phyloP scores from a whole-genome alignment of 345 rosid species.

The Microthlaspi erraticum region DNA sequence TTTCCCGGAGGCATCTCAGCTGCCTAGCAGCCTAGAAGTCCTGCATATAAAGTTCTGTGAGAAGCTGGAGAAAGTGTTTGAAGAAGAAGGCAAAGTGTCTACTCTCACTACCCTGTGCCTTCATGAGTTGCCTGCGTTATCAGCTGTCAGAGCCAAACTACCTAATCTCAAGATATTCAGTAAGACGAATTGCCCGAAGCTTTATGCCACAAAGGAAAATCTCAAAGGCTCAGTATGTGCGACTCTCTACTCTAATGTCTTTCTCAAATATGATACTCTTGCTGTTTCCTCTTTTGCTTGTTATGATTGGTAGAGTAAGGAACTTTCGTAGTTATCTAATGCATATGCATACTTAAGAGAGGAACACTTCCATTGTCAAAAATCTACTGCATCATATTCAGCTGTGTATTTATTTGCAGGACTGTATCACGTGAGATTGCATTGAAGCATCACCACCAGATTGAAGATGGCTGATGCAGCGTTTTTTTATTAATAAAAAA shows the following conservation, averaged over 20 bases:
- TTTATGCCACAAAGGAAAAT: not conserved
- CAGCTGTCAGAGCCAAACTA: not conserved
- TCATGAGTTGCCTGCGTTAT: not conserved
- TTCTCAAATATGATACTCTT: not conserved
- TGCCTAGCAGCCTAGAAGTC: constrained; percentile 46
- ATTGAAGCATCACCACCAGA: not conserved
- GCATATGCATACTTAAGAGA: constrained; percentile 3
- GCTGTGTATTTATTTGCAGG: constrained; percentile 35
- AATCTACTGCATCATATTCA: constrained; percentile 27
- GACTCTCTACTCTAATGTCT: constrained; percentile 1
- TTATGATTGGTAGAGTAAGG: not conserved
- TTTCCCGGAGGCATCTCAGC: constrained; percentile 31
- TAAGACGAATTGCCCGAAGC: constrained; percentile 20
- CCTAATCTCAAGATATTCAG: not conserved
- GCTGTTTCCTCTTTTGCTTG: not conserved
- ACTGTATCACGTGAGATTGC: not conserved
- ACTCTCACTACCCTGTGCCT: constrained; percentile 27
- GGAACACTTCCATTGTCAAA: not conserved
- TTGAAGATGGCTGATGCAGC: constrained; percentile 11
- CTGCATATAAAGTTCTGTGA: constrained; percentile 55
- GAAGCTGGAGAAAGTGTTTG: constrained; percentile 43
- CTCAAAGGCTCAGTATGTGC: constrained; percentile 22
- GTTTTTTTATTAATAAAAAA: too few species aligned
- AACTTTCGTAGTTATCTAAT: not conserved
- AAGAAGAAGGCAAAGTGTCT: constrained; percentile 18